A percentile compares a stretch with the other conserved stretches of the same genome.
Conservation (phyloP, 148 eudicot genomes). For the Beta vulgaris region DNA sequence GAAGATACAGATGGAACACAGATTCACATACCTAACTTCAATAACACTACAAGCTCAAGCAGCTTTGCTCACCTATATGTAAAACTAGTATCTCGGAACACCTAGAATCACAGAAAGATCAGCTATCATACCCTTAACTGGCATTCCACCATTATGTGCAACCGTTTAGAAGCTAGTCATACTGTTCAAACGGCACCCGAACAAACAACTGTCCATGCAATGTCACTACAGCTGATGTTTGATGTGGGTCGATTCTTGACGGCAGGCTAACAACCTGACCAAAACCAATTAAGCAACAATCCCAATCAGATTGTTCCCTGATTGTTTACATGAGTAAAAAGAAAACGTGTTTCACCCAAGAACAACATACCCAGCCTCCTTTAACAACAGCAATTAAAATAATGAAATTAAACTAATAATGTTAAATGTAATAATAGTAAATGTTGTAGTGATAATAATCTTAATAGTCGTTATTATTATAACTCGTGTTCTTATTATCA, state of each 20-base stretch:
- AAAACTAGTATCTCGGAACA: constrained; percentile 9
- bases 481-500: no score
- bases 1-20: constrained; percentile 15
- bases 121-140: background rate
- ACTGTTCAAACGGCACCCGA: constrained; percentile 62
- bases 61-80: background rate
- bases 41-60: constrained; percentile 15
- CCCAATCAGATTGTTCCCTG: no score
- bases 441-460: no score
- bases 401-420: no score
- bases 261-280: constrained; percentile 90
- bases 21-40: constrained; percentile 1
- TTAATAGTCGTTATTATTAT: no score
- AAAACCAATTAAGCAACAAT: background rate
- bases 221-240: constrained; percentile 95
- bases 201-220: constrained; percentile 90
- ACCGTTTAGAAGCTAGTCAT: constrained; percentile 21
- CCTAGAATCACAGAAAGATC: constrained; percentile 2
- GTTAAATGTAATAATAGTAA: no score
- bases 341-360: no score
- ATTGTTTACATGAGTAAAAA: no score
- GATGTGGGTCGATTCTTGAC: constrained; percentile 95
- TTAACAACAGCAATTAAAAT: no score
- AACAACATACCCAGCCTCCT: no score
- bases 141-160: constrained; percentile 4